Evolutionary conservation across 225 moss, liverwort and hornwort species (phyloP), one percentile per base, ranked within the genome.

Genomic region (Anthoceros angustus): DNA sequence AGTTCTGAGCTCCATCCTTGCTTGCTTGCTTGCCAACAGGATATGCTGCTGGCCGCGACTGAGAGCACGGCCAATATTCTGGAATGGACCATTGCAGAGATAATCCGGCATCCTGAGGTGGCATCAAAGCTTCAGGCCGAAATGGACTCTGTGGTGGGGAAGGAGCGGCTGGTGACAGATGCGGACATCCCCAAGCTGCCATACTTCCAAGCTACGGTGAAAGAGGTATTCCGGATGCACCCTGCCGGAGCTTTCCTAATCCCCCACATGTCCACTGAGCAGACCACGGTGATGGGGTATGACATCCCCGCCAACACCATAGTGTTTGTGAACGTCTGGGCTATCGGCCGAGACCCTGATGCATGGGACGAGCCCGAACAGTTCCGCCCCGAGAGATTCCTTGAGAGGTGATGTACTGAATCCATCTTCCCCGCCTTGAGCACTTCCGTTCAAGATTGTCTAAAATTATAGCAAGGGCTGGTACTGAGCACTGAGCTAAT

Each of bases 341-440:
- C 81, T 5, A 45, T 87, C 26, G 79, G 80, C 1, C 46, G 85
- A 70, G 87, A 87, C 61, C 75, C 83, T 2, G 62, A 55, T 12
- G 50, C 73, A 42, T 87, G 90, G 90, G 78, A 74, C 3, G 76
- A 71, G 8, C 69, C 85, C 0, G 55, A 77, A 21, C 73, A 68
- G 16, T 87, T 87, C 6, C 64, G 85, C 49, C 90, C 90, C 0
- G 73, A 63, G 14, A 77, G 87, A 25, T 87, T 90, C 65, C 6
- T 87, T 16, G 66, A 67, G 45, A 2, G 12, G 45, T 46, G 6
- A 46, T 4, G 4, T 32, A 1, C 32, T 32, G 45, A 5, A 11
- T 0, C 16, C 45, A 46, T 46, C 16, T 46, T 11, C 45, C 45
- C 45, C 16, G 11, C 45, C 45, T 46, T 11, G 12, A 0, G 45